These are phyloP conservation scores for Waltergamsia citrina DNA, from an alignment of 2,329 filamentous ascomycete genomes.

Conservation along the genomic window DNA sequence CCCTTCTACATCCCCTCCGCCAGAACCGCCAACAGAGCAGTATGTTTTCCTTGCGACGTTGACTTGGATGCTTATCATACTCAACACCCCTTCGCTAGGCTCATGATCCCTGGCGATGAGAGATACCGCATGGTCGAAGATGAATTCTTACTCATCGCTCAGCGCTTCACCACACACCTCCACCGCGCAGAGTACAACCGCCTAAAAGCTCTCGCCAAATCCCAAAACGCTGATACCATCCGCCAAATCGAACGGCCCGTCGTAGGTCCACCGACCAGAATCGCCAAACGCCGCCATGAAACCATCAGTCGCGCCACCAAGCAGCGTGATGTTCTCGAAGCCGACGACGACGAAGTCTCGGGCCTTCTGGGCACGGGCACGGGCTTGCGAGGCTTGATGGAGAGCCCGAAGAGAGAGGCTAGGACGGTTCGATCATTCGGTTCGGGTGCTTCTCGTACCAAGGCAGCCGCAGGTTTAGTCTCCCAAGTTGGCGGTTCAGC, in stretches of 20 bases:
- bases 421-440: constrained; percentile 12
- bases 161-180: constrained; percentile 63
- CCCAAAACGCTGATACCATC: constrained; percentile 43
- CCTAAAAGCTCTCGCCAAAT: constrained; percentile 47
- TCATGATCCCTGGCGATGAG: constrained; percentile 65
- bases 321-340: constrained; percentile 13
- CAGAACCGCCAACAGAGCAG: constrained; percentile 36
- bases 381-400: constrained; percentile 31
- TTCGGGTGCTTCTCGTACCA: not conserved
- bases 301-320: constrained; percentile 10
- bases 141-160: constrained; percentile 60
- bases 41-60: constrained; percentile 12
- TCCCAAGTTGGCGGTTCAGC: constrained; percentile 1
- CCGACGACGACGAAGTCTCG: constrained; percentile 1
- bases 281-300: constrained; percentile 12
- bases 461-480: constrained; percentile 7
- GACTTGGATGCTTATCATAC: not conserved
- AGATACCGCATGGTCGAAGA: constrained; percentile 77
- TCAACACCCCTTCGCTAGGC: constrained; percentile 21
- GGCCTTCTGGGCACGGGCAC: constrained; percentile 15
- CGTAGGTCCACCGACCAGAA: constrained; percentile 24
- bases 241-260: constrained; percentile 41
- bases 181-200: constrained; percentile 70
- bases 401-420: constrained; percentile 23
- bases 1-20: constrained; percentile 42